Base-by-base conservation (phyloP, 2,329 filamentous ascomycete genomes). In the Fusarium sp. region DNA sequence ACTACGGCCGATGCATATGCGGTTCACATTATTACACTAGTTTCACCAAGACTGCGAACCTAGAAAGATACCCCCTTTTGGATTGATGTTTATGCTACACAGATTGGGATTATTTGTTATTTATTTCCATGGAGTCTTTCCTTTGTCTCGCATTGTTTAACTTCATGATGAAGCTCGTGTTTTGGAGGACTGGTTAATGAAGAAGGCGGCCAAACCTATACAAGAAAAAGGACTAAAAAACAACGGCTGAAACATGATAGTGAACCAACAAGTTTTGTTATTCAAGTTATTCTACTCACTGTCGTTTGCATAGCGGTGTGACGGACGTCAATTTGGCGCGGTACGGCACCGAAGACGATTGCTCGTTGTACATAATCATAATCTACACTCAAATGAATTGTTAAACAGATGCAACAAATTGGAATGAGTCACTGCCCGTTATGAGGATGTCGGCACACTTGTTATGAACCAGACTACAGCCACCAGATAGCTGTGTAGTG, bases 1-100 rank as follows among this genome's bases (percentile, higher is more conserved):
- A 75, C 61, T 67, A 77, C 75, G 71, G 75, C 67, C 65, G 68
- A 68, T 75, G 61, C 75, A 72, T 61, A 70, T 58, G 53, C 72
- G 65, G 63, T 72, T 64, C 69, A 77, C 51, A 73, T 78, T 76
- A 76, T 77, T 78, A 68, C 56, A 72, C 66, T 70, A 72, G 64
- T 76, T 75, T 68, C 75, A 75, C 56, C 77, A 57, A 81, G 75
- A 80, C 72, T 81, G 80, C 78, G 70, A 81, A 78, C 74, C 78
- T 81, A 82, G 80, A 82, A 81, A 82, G 81, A 83, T 83, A 83
- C 82, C 82, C 81, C 82, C 81, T 75, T 75, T 79, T 82, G 77
- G 76, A 80, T 79, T 78, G 76, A 77, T 73, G 77, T 73, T 78
- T 66, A 73, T 70, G 67, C 71, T 66, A 72, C 66, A 77, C 75